Base-by-base conservation (phyloP, 768 basidiomycete genomes). In the Hypholoma sublateritium region DNA sequence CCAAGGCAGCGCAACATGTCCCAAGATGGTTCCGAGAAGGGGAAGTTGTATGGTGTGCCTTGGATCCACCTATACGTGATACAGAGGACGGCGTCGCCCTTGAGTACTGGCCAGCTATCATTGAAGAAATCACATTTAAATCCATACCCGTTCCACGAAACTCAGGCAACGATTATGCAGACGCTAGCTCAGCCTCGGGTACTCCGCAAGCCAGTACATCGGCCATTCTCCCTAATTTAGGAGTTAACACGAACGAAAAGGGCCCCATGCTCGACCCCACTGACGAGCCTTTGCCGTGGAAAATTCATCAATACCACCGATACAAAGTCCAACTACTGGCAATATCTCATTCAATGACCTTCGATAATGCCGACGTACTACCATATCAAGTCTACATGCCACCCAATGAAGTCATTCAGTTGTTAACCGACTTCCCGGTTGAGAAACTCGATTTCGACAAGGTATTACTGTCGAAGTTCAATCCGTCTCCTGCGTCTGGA, bases 361-460 rank as follows among this genome's bases (percentile, higher is more conserved):
- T 85, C 35, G 72, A 75, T 5, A 89, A 87, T 59, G 72, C 78
- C 14, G 76, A 79, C 53, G 80, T 91, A 3, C 76, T 93, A 4
- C 91, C 91, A 24, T 93, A 93, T 64, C 88, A 88, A 64, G 86
- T 87, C 2, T 80, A 89, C 58, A 72, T 78, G 4, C 85, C 85
- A 6, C 70, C 83, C 1, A 69, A 76, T 5, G 76, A 76, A 0
- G 75, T 91, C 35, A 75, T 90, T 14, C 63, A 71, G 3, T 74
- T 77, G 22, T 74, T 91, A 51, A 73, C 75, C 53, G 66, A 68
- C 1, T 75, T 80, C 49, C 77, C 80, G 5, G 62, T 73, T 0
- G 73, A 76, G 21, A 69, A 74, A 42, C 70, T 82, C 43, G 69
- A 83, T 63, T 77, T 80, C 24, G 69, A 76, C 46, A 59, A 69